Percentiles rank a stretch among this genome's conserved stretches.
These are phyloP conservation scores for Allium sativum DNA, from an alignment of 106 monocot genomes.

Conservation along the genomic window DNA sequence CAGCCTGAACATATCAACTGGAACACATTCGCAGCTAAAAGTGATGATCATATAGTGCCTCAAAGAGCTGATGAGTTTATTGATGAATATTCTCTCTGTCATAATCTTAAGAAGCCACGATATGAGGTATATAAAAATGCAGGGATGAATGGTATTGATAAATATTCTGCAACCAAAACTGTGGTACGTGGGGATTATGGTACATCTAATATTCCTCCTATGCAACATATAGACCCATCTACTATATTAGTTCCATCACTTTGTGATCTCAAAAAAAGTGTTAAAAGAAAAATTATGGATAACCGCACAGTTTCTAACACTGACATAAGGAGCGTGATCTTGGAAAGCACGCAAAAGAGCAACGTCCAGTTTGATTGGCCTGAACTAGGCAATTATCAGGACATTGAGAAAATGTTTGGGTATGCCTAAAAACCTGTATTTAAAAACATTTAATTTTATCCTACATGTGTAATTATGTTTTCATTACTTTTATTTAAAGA, in stretches of 20 bases:
- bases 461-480: background rate
- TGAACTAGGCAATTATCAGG: constrained; percentile 33
- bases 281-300: background rate
- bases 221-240: background rate
- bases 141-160: constrained; percentile 7
- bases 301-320: background rate
- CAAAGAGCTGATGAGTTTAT: constrained; percentile 1
- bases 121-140: constrained; percentile 7
- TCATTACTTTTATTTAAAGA: constrained; percentile 22
- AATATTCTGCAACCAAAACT: background rate
- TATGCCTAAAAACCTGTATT: constrained; percentile 3
- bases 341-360: constrained; percentile 11
- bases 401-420: constrained; percentile 35
- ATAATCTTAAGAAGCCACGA: constrained; percentile 5
- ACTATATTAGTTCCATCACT: constrained; percentile 3
- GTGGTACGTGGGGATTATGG: constrained; percentile 2
- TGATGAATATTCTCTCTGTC: constrained; percentile 4
- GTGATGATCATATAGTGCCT: constrained; percentile 27
- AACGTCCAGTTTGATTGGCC: constrained; percentile 23
- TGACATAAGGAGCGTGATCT: background rate
- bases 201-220: background rate
- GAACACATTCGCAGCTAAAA: constrained; percentile 11
- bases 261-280: constrained; percentile 1
- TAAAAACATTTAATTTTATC: background rate
- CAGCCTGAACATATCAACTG: constrained; percentile 30